Evolutionary conservation across 2,329 filamentous ascomycete genomes (phyloP), one percentile per base, ranked within the genome.

Genomic region (Xylariomycetidae sp.): DNA sequence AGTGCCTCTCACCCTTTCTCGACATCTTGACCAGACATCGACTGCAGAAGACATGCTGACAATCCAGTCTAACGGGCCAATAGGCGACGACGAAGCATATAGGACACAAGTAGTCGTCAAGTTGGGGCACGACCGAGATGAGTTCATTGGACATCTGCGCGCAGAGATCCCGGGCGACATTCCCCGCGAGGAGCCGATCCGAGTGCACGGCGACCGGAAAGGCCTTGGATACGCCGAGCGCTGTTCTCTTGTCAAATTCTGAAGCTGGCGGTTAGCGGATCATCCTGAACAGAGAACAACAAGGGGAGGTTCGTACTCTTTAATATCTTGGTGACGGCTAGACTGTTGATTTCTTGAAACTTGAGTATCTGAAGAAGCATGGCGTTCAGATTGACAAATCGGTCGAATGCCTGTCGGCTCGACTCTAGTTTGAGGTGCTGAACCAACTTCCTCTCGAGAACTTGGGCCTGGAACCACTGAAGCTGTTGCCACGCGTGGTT

Each of bases 171-270:
- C 81, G 84, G 26, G 87, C 83, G 42, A 92, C 76, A 33, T 73
- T 74, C 38, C 78, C 74, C 2, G 81, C 71, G 38, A 86, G 68
- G 23, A 83, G 72, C 30, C 72, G 71, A 15, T 76, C 70, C 3
- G 77, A 72, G 33, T 70, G 64, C 33, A 85, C 69, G 16, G 69
- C 64, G 7, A 67, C 63, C 0, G 80, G 77, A 44, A 87, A 84
- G 0, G 69, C 70, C 22, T 73, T 65, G 25, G 78, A 78, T 1
- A 82, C 79, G 16, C 82, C 79, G 14, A 94, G 67, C 1, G 82
- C 78, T 2, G 88, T 94, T 38, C 80, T 77, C 60, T 94, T 94
- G 61, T 92, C 85, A 54, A 94, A 94, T 62, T 90, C 79, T 88
- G 42, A 6, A 4, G 20, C 17, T 3, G 14, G 23, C 11, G 30